Evolutionary conservation across 495 filamentous ascomycete species (phyloP), one percentile per base, ranked within the genome.

Genomic region (Penicillium silybi): DNA sequence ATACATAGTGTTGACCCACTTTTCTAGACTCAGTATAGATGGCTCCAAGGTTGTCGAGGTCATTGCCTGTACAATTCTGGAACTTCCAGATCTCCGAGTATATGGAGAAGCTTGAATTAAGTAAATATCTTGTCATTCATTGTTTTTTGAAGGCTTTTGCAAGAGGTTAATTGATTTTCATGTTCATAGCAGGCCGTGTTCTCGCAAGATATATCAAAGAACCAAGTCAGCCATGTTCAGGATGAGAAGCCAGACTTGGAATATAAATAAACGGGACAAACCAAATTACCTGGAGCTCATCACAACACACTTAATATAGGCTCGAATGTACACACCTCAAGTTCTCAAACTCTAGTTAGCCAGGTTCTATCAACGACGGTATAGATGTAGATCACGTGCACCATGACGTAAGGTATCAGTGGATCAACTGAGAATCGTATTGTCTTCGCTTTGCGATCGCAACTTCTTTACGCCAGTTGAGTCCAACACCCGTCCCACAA

Each of bases 391-490:
- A 32, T 9, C 43, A 38, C 44, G 40, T 51, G 41, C 34, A 5
- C 4, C 26, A 47, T 54, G 39, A 46, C 47, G 47, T 49, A 49
- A 49, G 47, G 47, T 6, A 32, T 29, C 37, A 32, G 40, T 23
- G 17, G 34, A 32, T 41, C 37, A 15, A 22, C 29, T n/a, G 8
- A 25, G 41, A 43, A 10, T 32, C 42, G 16, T 11, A 41, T 41
- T 2, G 26, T 32, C 6, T 38, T 39, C n/a, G 16, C 25, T 41
- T 49, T 17, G 3, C 47, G 40, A 13, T 39, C 37, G 16, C 37
- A 17, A 39, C 29, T 44, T 41, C 37, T 22, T 15, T 9, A 13
- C 34, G 34, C 34, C 52, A 7, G 22, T 42, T 41, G 13, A 42
- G 49, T 17, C 46, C 38, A 35, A 23, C 19, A 29, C 20, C 27